phyloP scores from a whole-genome alignment of 768 basidiomycete genomes.

The Hortiboletus flavorubellus region DNA sequence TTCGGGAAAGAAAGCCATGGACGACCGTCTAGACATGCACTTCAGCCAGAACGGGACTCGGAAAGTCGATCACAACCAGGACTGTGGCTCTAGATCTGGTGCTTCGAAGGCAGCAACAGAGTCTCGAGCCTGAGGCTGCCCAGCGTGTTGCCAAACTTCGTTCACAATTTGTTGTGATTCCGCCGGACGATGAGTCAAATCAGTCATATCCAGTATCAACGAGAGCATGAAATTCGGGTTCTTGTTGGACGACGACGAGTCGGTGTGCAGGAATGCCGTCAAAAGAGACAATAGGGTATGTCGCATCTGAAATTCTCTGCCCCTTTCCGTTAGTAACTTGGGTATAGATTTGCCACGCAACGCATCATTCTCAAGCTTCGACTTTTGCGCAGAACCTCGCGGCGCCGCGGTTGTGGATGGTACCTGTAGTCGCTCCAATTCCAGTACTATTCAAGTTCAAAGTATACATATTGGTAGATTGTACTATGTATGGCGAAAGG shows the following conservation, averaged over 20 bases:
- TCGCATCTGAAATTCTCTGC: background rate
- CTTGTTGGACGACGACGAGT: constrained; percentile 92
- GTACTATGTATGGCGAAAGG: too few relatives aligned
- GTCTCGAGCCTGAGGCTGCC: constrained; percentile 48
- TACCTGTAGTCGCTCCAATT: constrained; percentile 58
- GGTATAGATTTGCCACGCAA: constrained; percentile 88
- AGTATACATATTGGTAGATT: too few relatives aligned
- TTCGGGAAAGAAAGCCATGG: constrained; percentile 76
- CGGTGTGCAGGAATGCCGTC: constrained; percentile 94
- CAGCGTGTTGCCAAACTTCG: constrained; percentile 75
- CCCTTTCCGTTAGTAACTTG: constrained; percentile 1
- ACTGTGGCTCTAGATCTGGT: constrained; percentile 49
- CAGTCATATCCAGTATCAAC: constrained; percentile 91
- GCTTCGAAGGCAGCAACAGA: constrained; percentile 58
- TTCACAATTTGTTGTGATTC: constrained; percentile 80
- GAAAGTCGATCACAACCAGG: constrained; percentile 71
- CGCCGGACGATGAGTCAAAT: constrained; percentile 82
- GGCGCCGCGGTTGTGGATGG: constrained; percentile 58
- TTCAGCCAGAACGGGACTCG: constrained; percentile 93
- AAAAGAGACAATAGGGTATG: constrained; percentile 79
- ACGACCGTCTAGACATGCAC: constrained; percentile 94
- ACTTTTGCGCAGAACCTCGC: constrained; percentile 63
- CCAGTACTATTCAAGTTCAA: too few relatives aligned
- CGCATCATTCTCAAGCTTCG: constrained; percentile 83
- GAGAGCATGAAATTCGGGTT: constrained; percentile 90